Evolutionary conservation across 78 protist genomes (phyloP), one percentile per base, ranked within the genome.

Genomic region (Dictyostelium firmibasis): DNA sequence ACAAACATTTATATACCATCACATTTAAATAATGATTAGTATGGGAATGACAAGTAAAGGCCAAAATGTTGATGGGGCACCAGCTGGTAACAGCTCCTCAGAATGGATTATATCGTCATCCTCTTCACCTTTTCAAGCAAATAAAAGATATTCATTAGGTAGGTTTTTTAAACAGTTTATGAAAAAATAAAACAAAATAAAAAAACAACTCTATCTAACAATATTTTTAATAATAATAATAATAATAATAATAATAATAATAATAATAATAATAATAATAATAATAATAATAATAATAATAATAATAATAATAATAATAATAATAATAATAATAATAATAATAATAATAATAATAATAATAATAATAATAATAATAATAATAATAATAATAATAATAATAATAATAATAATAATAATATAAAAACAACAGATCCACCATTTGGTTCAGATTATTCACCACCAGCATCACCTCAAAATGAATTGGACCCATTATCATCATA

Each of bases 131-230:
- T 83, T 38, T 16, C 78, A 83, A 29, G 70, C 88, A 83, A 83
- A 83, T 67, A 83, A 83, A 64, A 83, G 88, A 83, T 64, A 57
- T 83, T 83, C 88, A 38, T 83, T 83, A 83, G 88, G 88, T 83
- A 83, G 33, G 62, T 74, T 72, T 10, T 72, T 20, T 7, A n/a
- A 16, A n/a, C 43, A 31, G 9, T 50, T 67, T 25, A 67, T 25
- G 43, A 38, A 38, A 38, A 38, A 38, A 38, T 38, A 4, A 38
- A 38, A 38, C 43, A 38, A 38, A 38, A 38, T 4, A 38, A 38
- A 38, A 38, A 38, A 38, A 38, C 43, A 38, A 38, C 43, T 38
- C 4, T 4, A 38, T 38, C 43, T 38, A 38, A 38, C 43, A 38
- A 2, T 4, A 38, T 38, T 38, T 38, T 38, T 38, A 38, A 38